A percentile compares a stretch with the other conserved stretches of the same genome.
Evolutionary conservation across 208 protist species (phyloP).

Genomic region (Trypanosoma brucei): DNA sequence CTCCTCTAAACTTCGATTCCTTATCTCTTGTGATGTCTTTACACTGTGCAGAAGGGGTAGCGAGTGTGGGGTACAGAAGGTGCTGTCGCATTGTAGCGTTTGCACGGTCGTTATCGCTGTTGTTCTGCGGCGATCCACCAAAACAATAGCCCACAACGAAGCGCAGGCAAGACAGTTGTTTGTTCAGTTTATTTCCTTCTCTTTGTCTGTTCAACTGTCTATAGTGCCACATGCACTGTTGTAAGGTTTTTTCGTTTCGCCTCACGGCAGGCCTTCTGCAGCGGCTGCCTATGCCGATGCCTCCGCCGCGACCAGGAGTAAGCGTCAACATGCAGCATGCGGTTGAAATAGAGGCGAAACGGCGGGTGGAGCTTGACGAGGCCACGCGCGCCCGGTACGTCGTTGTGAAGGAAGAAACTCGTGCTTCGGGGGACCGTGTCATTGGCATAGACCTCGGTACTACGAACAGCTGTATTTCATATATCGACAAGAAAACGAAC

Average conservation of each 20-base stretch:
- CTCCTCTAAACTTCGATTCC: too few relatives aligned
- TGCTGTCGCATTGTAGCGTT: too few relatives aligned
- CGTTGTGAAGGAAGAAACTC: slow-evolving; percentile 73
- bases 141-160: too few relatives aligned
- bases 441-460: slow-evolving; percentile 98
- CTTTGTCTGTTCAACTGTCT: too few relatives aligned
- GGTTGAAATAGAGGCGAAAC: slow-evolving; percentile 73
- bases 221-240: slow-evolving; percentile 3
- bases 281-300: slow-evolving; percentile 31
- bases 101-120: too few relatives aligned
- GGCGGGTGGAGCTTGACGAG: slow-evolving; percentile 66
- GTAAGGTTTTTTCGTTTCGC: slow-evolving; percentile 20
- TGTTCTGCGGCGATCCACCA: too few relatives aligned
- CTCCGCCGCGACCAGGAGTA: slow-evolving; percentile 10
- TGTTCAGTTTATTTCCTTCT: too few relatives aligned
- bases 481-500: slow-evolving; percentile 68
- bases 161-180: too few relatives aligned
- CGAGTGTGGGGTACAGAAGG: too few relatives aligned
- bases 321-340: slow-evolving; percentile 70
- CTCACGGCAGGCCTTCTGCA: slow-evolving; percentile 34
- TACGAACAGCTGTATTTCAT: slow-evolving; percentile 96
- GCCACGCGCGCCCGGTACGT: slow-evolving; percentile 55
- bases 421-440: slow-evolving; percentile 40
- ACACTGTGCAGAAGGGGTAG: too few relatives aligned
- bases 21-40: too few relatives aligned